Evolutionary conservation across 257 asterid species (phyloP), one percentile per base, ranked within the genome.

Genomic region (Penstemon davidsonii): DNA sequence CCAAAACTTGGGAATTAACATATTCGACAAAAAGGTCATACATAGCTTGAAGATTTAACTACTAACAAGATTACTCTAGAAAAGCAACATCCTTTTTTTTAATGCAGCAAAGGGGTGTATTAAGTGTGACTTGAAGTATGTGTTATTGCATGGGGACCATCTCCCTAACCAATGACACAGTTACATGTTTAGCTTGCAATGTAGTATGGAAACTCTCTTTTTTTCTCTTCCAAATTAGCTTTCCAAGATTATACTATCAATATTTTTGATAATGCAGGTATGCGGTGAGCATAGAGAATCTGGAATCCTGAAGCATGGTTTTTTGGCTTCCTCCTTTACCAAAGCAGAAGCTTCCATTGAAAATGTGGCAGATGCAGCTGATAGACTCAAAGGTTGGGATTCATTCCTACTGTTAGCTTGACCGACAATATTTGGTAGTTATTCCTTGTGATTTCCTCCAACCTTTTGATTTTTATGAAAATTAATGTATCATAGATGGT

Each of bases 271-370:
- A 10, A 61, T 72, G 76, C 79, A 94, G 97, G 71, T 85, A 36
- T 94, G 99, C 59, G 91, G 91, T 60, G 99, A 94, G 70, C 95
- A 88, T 78, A 88, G 87, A 77, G 85, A 77, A 71, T 94, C 99
- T 66, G 99, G 96, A 61, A 88, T 94, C 66, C 82, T 91, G n/a
- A 82, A 74, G 80, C 86, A 70, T 47, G 97, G 99, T 7, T 87
- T 70, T 79, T 75, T 84, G 66, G 91, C 99, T 56, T 78, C 92
- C 67, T 80, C 96, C 39, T 53, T 67, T 52, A 67, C 73, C 66
- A 79, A 82, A 66, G 85, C 75, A 69, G 84, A 74, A 42, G 79
- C 52, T 63, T 66, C 57, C 41, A 56, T 59, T 63, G 71, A 66
- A 73, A 77, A 73, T 67, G 86, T 73, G 69, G 62, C 80, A 39